Evolutionary conservation across 1,284 basidiomycete genomes (phyloP).

Genomic region (Cutaneotrichosporon sp.): DNA sequence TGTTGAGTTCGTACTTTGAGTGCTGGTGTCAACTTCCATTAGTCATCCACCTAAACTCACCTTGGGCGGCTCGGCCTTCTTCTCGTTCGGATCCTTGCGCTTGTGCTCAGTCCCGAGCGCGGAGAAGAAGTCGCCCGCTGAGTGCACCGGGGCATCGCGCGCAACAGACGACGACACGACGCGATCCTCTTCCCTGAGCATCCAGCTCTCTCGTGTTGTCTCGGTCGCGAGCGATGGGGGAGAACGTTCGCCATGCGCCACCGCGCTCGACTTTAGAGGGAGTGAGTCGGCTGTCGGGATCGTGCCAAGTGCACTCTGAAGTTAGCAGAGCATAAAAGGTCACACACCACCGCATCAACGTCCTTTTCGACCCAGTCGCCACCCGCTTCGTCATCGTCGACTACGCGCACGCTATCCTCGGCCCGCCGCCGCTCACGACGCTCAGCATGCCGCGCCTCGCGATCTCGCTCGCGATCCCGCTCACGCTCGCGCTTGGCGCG

Average conservation of each 20-base stretch:
- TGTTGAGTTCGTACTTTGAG: constrained; percentile 72
- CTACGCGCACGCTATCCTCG: constrained; percentile 54
- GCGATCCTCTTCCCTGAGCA: constrained; percentile 62
- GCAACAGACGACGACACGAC: background rate
- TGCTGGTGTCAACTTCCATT: constrained; percentile 13
- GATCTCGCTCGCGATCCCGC: constrained; percentile 24
- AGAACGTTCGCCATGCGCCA: constrained; percentile 4
- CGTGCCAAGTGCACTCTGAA: constrained; percentile 18
- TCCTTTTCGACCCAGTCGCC: constrained; percentile 86
- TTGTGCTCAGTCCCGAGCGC: constrained; percentile 72
- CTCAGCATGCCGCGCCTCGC: constrained; percentile 12
- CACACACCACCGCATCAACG: constrained; percentile 69
- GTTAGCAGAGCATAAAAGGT: background rate
- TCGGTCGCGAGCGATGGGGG: constrained; percentile 19
- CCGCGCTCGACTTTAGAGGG: constrained; percentile 60
- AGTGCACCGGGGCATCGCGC: constrained; percentile 25
- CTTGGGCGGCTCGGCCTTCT: constrained; percentile 69
- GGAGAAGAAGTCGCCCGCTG: constrained; percentile 73
- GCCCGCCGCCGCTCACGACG: constrained; percentile 51
- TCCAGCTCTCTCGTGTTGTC: constrained; percentile 74
- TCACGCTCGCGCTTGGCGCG: constrained; percentile 22
- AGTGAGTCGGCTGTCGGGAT: constrained; percentile 79
- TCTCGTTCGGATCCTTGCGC: constrained; percentile 62
- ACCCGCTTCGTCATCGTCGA: constrained; percentile 70
- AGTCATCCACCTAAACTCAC: constrained; percentile 49